Percentiles rank a stretch among this genome's conserved stretches.
phyloP scores from a whole-genome alignment of 2,329 filamentous ascomycete species.

The Nemania sp. region DNA sequence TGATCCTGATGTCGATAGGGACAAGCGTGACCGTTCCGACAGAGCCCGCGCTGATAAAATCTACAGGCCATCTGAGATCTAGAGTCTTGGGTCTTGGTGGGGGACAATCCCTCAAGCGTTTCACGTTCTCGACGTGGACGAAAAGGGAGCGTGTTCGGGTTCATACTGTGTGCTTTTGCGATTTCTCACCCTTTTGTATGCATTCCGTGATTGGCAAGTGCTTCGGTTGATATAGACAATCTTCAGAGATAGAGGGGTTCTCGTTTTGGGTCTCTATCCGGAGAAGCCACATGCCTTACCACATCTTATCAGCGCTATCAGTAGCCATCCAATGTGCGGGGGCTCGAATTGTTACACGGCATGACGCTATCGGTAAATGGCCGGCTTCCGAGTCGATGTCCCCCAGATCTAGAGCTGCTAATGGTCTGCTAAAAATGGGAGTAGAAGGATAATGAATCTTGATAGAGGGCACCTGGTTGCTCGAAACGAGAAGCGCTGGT shows the following conservation, averaged over 20 bases:
- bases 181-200: too few species aligned
- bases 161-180: not conserved
- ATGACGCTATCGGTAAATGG: not conserved
- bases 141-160: slow-evolving; percentile 10
- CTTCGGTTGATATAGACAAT: not conserved
- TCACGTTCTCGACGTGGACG: not conserved
- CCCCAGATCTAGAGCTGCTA: not conserved
- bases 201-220: not conserved
- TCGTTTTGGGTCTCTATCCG: not conserved
- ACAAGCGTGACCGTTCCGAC: slow-evolving; percentile 24
- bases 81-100: not conserved
- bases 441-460: too few species aligned
- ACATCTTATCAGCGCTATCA: not conserved
- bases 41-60: slow-evolving; percentile 24
- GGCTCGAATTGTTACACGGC: not conserved
- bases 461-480: too few species aligned
- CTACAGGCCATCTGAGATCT: slow-evolving; percentile 15
- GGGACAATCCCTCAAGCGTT: not conserved
- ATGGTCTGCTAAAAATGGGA: not conserved
- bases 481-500: too few species aligned
- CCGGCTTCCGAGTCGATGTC: not conserved
- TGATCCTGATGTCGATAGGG: slow-evolving; percentile 11
- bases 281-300: not conserved
- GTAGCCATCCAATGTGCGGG: not conserved
- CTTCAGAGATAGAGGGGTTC: not conserved